Conservation (phyloP, 164 flowering plant species). For the Brasenia schreberi region DNA sequence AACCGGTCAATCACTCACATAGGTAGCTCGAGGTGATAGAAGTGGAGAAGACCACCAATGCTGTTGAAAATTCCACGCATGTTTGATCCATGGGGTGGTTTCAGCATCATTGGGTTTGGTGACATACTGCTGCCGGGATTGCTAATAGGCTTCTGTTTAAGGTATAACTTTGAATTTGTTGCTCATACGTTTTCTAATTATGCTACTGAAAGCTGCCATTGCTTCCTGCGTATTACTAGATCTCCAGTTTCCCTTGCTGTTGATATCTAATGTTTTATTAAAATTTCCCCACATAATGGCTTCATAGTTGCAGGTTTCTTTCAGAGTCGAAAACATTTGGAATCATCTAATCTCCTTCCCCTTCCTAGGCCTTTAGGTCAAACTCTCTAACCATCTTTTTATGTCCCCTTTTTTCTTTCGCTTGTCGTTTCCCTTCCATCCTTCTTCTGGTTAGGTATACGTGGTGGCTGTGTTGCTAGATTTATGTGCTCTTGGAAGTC, state of each 20-base stretch:
- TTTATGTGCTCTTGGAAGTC: too few species aligned
- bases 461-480: too few species aligned
- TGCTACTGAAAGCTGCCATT: background rate
- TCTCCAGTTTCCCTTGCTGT: too few species aligned
- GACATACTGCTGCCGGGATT: constrained; percentile 95
- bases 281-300: background rate
- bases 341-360: too few species aligned
- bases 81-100: constrained; percentile 99
- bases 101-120: constrained; percentile 94
- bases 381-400: too few species aligned
- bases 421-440: too few species aligned
- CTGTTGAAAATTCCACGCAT: constrained; percentile 86
- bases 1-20: constrained; percentile 3
- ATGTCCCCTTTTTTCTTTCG: too few species aligned
- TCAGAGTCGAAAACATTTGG: too few species aligned
- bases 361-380: too few species aligned
- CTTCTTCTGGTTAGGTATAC: too few species aligned
- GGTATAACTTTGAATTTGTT: constrained; percentile 27
- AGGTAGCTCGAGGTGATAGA: constrained; percentile 97
- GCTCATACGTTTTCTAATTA: background rate
- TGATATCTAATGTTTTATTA: background rate
- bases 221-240: background rate
- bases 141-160: constrained; percentile 67
- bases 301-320: too few species aligned
- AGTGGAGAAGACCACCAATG: constrained; percentile 99